Base-by-base conservation (phyloP, 2,329 filamentous ascomycete species). In the Helotiales sp. region DNA sequence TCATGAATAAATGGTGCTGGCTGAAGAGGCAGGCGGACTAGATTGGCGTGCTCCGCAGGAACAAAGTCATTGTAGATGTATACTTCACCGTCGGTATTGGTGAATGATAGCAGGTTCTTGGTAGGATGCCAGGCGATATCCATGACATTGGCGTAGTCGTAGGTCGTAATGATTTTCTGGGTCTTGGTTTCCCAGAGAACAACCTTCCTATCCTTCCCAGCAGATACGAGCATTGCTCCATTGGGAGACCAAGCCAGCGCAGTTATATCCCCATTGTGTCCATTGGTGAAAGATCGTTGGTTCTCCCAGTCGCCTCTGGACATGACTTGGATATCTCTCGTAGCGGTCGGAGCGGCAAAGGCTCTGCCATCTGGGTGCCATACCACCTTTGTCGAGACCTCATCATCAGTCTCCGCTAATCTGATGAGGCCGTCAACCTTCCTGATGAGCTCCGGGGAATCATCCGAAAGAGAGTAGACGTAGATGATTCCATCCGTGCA, bases 361-460 rank as follows among this genome's bases (percentile, higher is more conserved):
- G 94, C 93, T 72, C 93, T 88, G 22, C 96, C 95, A 77, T 98
- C 95, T 0, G 96, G 96, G 80, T 98, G 96, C 96, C 96, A 99
- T 0, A 89, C 87, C 6, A 91, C 89, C 75, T 86, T 86, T 3
- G 93, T 90, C 70, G 90, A 93, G 6, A 87, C 85, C 69, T 96
- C 92, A 1, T 89, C 86, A 52, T 96, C 93, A 1, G 88, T 86
- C 66, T 97, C 94, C 2, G 95, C 79, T 20, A 86, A 86, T 69
- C 89, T 90, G 72, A 98, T 96, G 72, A 97, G 82, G 0, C 93
- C 94, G 74, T 97, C 93, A 8, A 99, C 84, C 77, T 92, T 93
- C 71, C 89, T 89, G 61, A 97, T 85, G 67, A 98, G 83, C 75
- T 93, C 89, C 0, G 95, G 94, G 73, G 93, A 87, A 22, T 93